Percentiles rank a stretch among this genome's conserved stretches.
These are phyloP conservation scores for Aechmea fasciata DNA, from an alignment of 176 grass and related monocot species.

Conservation along the genomic window DNA sequence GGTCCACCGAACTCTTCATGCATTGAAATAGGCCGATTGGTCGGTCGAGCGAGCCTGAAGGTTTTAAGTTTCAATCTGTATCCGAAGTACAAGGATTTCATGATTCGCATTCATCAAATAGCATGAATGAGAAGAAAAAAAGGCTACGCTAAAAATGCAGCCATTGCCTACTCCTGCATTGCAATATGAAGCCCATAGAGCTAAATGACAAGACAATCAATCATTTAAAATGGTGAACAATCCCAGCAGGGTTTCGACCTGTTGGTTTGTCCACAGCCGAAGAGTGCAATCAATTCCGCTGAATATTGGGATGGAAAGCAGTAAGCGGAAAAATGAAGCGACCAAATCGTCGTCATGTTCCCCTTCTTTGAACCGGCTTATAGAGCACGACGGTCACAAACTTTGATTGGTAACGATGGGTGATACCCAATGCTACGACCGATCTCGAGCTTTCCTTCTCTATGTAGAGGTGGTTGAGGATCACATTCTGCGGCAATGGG, in stretches of 20 bases:
- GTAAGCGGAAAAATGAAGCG: background rate
- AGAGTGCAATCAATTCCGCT: background rate
- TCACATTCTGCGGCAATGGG: conserved; percentile 64
- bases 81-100: background rate
- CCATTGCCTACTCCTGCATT: background rate
- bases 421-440: conserved; percentile 70
- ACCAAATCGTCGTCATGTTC: conserved; percentile 2
- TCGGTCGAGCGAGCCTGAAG: background rate
- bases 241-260: background rate
- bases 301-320: background rate
- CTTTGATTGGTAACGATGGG: conserved; percentile 72
- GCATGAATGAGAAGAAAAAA: background rate
- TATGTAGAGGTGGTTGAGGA: conserved; percentile 96
- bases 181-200: background rate
- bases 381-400: conserved; percentile 89
- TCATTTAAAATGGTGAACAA: background rate
- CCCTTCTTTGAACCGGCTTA: conserved; percentile 86
- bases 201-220: background rate
- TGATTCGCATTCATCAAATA: background rate
- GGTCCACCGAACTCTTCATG: too few species aligned
- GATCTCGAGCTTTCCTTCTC: conserved; percentile 89
- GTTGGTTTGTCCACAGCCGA: background rate
- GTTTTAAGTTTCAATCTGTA: background rate
- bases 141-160: background rate
- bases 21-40: background rate